phyloP scores from a whole-genome alignment of 2,329 filamentous ascomycete genomes.

The Colletotrichum somersetense region DNA sequence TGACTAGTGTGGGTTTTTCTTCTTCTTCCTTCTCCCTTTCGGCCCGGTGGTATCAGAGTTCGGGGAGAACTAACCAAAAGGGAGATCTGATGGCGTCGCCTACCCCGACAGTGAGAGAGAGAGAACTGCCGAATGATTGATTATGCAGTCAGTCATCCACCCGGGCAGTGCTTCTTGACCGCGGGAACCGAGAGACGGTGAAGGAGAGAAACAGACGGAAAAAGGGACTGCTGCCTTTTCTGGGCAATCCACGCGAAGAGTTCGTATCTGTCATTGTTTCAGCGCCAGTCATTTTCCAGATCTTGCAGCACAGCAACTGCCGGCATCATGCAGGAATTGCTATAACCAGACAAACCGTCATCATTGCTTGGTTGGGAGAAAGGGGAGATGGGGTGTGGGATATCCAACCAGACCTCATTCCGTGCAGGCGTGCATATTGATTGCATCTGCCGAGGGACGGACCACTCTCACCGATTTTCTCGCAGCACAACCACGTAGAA shows the following conservation, averaged over 20 bases:
- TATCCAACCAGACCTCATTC: conserved; percentile 10
- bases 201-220: background rate
- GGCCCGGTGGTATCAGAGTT: background rate
- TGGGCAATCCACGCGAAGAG: background rate
- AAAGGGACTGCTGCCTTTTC: background rate
- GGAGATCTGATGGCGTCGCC: background rate
- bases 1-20: background rate
- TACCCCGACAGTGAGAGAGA: background rate
- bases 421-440: conserved; percentile 21
- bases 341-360: background rate
- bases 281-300: conserved; percentile 14
- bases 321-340: conserved; percentile 14
- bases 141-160: conserved; percentile 10
- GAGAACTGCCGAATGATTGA: background rate
- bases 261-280: conserved; percentile 13
- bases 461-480: conserved; percentile 15
- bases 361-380: background rate
- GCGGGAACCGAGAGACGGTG: background rate
- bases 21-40: background rate
- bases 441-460: conserved; percentile 5
- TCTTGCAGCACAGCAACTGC: background rate
- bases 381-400: too few species aligned
- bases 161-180: background rate
- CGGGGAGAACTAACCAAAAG: too few species aligned
- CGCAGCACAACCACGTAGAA: background rate